These are phyloP conservation scores for Boletus speciosus DNA, from an alignment of 768 basidiomycete genomes.

Conservation along the genomic window DNA sequence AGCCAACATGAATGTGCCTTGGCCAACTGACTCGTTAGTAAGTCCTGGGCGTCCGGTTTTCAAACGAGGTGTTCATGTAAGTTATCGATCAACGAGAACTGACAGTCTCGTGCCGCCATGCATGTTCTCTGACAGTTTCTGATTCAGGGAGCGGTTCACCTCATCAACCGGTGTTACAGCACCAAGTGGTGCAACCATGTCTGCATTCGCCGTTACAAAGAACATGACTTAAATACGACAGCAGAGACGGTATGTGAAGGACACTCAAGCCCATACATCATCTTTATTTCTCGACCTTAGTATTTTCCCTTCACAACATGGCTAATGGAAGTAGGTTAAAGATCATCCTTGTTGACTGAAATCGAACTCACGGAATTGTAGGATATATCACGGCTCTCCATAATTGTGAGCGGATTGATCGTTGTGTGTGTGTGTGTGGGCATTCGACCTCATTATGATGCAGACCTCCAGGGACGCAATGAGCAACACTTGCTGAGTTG, in stretches of 20 bases:
- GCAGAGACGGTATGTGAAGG: background rate
- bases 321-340: constrained; percentile 17
- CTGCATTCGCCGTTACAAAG: constrained; percentile 6
- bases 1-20: background rate
- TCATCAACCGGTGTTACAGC: constrained; percentile 2
- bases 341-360: background rate
- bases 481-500: constrained; percentile 38
- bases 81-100: constrained; percentile 9
- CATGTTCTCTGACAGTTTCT: background rate
- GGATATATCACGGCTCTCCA: constrained; percentile 37
- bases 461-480: constrained; percentile 38
- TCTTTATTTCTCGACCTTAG: background rate
- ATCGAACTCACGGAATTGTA: constrained; percentile 17
- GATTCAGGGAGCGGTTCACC: constrained; percentile 1
- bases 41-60: constrained; percentile 11
- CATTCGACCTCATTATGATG: background rate
- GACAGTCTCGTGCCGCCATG: background rate
- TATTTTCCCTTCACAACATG: constrained; percentile 14
- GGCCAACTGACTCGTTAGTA: background rate
- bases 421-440: background rate
- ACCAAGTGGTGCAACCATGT: background rate
- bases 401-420: constrained; percentile 40
- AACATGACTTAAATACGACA: constrained; percentile 25
- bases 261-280: background rate
- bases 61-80: constrained; percentile 18